Percentiles rank a stretch among this genome's conserved stretches.
Conservation (phyloP, 768 basidiomycete species). For the Lentinula lateritia region DNA sequence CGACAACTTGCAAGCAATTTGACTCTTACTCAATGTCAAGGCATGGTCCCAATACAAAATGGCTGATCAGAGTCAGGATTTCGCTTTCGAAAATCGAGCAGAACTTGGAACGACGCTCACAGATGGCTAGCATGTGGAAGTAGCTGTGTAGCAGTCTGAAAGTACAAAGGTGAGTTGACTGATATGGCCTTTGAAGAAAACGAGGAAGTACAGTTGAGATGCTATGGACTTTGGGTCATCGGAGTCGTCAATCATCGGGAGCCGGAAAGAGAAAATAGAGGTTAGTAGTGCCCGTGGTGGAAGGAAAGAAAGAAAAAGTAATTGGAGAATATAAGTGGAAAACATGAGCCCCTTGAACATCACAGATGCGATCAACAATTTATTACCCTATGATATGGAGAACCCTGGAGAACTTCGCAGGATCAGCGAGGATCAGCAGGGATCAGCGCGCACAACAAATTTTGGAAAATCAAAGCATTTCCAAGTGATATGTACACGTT, state of each 20-base stretch:
- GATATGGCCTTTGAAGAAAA: not conserved
- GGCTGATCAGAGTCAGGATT: not conserved
- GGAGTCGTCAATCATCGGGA: not conserved
- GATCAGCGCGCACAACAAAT: too few species aligned
- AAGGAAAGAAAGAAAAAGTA: not conserved
- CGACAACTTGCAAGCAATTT: not conserved
- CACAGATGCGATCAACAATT: too few species aligned
- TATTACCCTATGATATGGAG: too few species aligned
- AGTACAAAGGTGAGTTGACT: not conserved
- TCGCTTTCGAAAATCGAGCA: not conserved
- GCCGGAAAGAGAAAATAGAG: too few species aligned
- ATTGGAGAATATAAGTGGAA: not conserved
- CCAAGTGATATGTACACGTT: too few species aligned
- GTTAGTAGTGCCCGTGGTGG: not conserved
- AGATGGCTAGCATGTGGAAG: slow-evolving; percentile 3
- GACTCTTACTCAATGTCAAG: slow-evolving; percentile 4
- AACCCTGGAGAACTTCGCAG: too few species aligned
- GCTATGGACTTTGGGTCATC: slow-evolving; percentile 12
- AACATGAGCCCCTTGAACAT: too few species aligned
- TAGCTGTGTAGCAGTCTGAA: not conserved
- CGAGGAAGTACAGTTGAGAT: not conserved
- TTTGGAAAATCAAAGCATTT: too few species aligned
- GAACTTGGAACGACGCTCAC: not conserved
- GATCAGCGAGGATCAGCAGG: too few species aligned
- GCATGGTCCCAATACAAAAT: slow-evolving; percentile 8